phyloP scores from a whole-genome alignment of 2,329 filamentous ascomycete species.

The Domatiomyces globalis region DNA sequence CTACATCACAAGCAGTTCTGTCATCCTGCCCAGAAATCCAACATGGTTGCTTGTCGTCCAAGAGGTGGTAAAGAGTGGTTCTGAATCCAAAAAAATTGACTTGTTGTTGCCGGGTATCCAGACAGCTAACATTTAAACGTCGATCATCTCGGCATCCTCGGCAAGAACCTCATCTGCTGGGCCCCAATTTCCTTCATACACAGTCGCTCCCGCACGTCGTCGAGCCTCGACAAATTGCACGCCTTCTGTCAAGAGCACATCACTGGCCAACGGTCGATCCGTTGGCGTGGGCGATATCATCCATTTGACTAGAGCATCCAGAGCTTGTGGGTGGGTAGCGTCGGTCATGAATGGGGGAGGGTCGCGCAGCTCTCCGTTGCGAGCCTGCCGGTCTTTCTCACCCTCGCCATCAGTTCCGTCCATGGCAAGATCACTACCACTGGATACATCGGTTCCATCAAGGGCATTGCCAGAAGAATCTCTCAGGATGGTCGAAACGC shows the following conservation, averaged over 20 bases:
- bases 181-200: slow-evolving; percentile 94
- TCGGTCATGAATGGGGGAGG: slow-evolving; percentile 87
- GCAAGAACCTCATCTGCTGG: slow-evolving; percentile 52
- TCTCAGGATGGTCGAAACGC: slow-evolving; percentile 53
- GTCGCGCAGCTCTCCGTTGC: slow-evolving; percentile 45
- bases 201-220: slow-evolving; percentile 74
- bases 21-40: background rate
- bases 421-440: slow-evolving; percentile 27
- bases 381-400: slow-evolving; percentile 22
- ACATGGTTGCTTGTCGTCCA: background rate
- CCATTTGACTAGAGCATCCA: slow-evolving; percentile 72
- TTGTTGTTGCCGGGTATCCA: background rate
- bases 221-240: slow-evolving; percentile 66
- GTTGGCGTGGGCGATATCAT: slow-evolving; percentile 70
- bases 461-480: slow-evolving; percentile 61
- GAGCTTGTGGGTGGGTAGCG: slow-evolving; percentile 52
- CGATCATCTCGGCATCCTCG: slow-evolving; percentile 50
- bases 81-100: background rate
- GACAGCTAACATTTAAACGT: slow-evolving; percentile 29
- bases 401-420: slow-evolving; percentile 22
- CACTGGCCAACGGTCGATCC: slow-evolving; percentile 57
- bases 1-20: background rate
- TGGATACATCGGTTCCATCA: slow-evolving; percentile 25
- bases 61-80: background rate
- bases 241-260: slow-evolving; percentile 59